phyloP scores from a whole-genome alignment of 2,329 filamentous ascomycete species.

The Fusarium tjaetaba region DNA sequence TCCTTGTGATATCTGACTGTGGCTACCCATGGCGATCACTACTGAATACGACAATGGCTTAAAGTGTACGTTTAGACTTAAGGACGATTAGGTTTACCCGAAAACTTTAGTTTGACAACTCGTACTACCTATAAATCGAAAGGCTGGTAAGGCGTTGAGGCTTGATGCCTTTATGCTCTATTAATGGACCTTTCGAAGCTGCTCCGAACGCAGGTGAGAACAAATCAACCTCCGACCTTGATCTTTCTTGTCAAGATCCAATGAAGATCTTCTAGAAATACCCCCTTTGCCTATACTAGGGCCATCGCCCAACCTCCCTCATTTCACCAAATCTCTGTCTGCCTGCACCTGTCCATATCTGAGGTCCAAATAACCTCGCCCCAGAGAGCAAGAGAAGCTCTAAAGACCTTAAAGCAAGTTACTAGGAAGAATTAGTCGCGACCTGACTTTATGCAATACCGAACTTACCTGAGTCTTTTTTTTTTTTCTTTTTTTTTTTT shows the following conservation, averaged over 20 bases:
- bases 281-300: neutral
- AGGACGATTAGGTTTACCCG: neutral
- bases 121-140: neutral
- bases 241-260: neutral
- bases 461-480: neutral
- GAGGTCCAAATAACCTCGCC: neutral
- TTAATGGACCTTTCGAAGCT: neutral
- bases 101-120: neutral
- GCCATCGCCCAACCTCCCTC: too few relatives aligned
- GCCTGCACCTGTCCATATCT: neutral
- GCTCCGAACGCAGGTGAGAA: neutral
- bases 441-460: too few relatives aligned
- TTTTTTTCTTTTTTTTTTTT: neutral
- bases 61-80: neutral
- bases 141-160: conserved; percentile 1
- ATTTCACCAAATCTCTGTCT: neutral
- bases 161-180: neutral
- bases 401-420: neutral
- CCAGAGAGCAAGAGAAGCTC: neutral
- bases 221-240: neutral
- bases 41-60: neutral
- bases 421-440: neutral
- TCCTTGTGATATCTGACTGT: neutral
- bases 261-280: neutral
- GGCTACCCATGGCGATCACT: neutral